Conservation (phyloP, 139 green algal genomes). For the Chlorella sp. region DNA sequence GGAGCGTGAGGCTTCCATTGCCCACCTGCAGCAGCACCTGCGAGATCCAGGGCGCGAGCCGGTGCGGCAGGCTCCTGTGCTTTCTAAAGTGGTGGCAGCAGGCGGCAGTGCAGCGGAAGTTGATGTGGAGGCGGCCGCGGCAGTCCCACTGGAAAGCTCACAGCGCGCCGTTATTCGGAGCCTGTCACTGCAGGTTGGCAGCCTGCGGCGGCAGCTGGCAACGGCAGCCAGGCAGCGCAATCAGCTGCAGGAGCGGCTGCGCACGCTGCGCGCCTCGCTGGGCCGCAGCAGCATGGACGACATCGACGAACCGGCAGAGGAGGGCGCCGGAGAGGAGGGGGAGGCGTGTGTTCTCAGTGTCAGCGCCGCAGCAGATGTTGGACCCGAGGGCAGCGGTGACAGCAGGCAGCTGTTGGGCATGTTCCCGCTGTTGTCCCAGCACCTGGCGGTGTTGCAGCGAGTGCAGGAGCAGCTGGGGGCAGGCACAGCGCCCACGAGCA, state of each 20-base stretch:
- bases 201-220: slow-evolving; percentile 5
- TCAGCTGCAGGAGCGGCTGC: slow-evolving; percentile 13
- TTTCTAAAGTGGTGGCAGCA: too few species aligned
- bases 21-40: slow-evolving; percentile 38
- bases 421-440: slow-evolving; percentile 33
- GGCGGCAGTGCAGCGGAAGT: neutral
- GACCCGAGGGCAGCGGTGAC: too few species aligned
- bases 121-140: neutral
- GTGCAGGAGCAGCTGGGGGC: slow-evolving; percentile 17
- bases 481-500: neutral
- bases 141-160: slow-evolving; percentile 23
- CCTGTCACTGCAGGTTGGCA: slow-evolving; percentile 21
- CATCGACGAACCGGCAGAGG: neutral
- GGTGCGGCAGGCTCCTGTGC: too few species aligned
- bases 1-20: too few species aligned
- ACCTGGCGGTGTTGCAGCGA: slow-evolving; percentile 17
- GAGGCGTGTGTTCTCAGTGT: too few species aligned
- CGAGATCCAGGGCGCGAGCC: slow-evolving; percentile 16
- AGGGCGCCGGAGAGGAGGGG: too few species aligned
- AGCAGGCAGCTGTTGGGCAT: slow-evolving; percentile 31
- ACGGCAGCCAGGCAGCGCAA: slow-evolving; percentile 7
- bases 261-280: slow-evolving; percentile 17
- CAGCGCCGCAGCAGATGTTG: too few species aligned
- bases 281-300: neutral
- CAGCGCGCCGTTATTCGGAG: slow-evolving; percentile 43